Base-by-base conservation (phyloP, 164 flowering plant genomes). In the Liquidambar formosana region DNA sequence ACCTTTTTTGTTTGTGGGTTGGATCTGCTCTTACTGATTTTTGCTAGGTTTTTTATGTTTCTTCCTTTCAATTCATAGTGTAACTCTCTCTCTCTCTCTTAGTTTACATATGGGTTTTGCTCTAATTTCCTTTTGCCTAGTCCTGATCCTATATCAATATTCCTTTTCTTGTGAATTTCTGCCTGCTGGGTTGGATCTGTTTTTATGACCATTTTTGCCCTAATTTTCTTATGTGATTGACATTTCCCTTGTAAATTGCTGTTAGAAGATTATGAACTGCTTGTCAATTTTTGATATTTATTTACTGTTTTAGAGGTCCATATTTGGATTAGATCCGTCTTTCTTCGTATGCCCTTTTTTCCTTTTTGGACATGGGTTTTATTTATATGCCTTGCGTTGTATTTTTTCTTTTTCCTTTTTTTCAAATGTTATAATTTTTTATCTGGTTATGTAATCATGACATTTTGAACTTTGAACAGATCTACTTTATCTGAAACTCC, bases 401-500 rank as follows among this genome's bases (percentile, higher is more conserved):
- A n/a, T n/a, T n/a, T 47, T 18, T 63, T 14, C 57, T 2, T 59
- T 38, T 66, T 71, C 44, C 60, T 73, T 43, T 58, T 13, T 72
- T 48, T 58, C 57, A 27, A 46, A 10, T n/a, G 19, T 27, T 11
- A 27, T 59, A 62, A 18, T 11, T 54, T 48, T 63, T 67, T 25
- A 53, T 70, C 28, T 67, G 63, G 44, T 64, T 52, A 14, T 70
- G 61, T 18, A 52, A 70, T 63, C 69, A 26, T 79, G 72, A 28
- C 19, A 48, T 47, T 71, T 59, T 73, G 71, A 48, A 65, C 14
- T 65, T 66, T 70, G 58, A 64, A 61, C 86, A 94, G 97, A 85
- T 82, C 97, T 80, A 75, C 80, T 53, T 78, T 81, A 63, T 74
- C 87, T 63, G 93, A 88, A 71, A 76, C 86, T 75, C 78, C 88